These are phyloP conservation scores for Penicillium maclennaniae DNA, from an alignment of 495 filamentous ascomycete genomes.

Conservation along the genomic window DNA sequence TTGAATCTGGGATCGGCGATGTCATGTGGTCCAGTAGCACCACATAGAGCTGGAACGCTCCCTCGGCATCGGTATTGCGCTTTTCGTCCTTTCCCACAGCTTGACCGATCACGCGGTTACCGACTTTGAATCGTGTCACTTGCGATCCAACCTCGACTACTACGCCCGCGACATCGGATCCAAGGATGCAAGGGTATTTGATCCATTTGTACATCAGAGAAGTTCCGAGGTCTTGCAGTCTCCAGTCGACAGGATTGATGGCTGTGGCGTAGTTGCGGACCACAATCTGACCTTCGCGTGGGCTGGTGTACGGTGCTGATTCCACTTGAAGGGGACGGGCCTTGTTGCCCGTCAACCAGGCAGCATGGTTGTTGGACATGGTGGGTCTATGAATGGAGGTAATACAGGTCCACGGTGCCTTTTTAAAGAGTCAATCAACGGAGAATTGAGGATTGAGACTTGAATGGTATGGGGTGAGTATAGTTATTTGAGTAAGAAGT, in stretches of 20 bases:
- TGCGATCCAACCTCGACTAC: neutral
- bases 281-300: neutral
- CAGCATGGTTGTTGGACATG: no score
- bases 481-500: no score
- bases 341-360: neutral
- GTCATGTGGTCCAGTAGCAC: conserved; percentile 29
- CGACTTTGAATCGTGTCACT: conserved; percentile 29
- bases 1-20: conserved; percentile 37
- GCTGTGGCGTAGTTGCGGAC: neutral
- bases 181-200: neutral
- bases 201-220: neutral
- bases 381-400: no score
- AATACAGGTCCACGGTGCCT: no score
- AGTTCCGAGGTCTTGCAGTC: neutral
- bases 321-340: neutral
- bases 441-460: no score
- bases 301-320: neutral
- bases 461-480: no score
- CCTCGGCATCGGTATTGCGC: conserved; percentile 16
- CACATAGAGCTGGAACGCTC: conserved; percentile 47
- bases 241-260: neutral
- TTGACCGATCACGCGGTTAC: conserved; percentile 43
- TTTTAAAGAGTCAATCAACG: no score
- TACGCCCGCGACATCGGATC: neutral
- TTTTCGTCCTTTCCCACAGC: conserved; percentile 5